Evolutionary conservation across 2,329 filamentous ascomycete genomes (phyloP).

Genomic region (Ophiostoma sp.): DNA sequence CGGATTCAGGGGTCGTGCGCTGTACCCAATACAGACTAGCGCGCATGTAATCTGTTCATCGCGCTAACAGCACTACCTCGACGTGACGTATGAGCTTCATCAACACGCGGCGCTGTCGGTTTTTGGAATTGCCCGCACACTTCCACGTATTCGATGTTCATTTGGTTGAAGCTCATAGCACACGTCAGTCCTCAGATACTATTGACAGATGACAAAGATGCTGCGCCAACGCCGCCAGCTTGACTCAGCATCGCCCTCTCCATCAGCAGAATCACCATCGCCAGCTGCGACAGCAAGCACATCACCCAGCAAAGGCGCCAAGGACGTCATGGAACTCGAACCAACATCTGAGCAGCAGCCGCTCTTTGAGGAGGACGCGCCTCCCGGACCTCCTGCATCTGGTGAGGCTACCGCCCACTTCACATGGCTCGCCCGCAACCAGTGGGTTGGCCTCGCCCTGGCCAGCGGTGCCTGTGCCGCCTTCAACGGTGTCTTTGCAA

Average conservation of each 20-base stretch:
- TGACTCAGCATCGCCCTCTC: not conserved
- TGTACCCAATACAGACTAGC: not conserved
- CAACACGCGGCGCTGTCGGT: not conserved
- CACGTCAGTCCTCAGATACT: not conserved
- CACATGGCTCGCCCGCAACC: slow-evolving; percentile 33
- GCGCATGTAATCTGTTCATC: not conserved
- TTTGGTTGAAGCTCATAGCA: not conserved
- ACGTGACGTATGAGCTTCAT: slow-evolving; percentile 7
- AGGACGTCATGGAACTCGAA: not conserved
- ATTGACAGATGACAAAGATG: not conserved
- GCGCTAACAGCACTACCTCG: not conserved
- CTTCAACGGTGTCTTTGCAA: slow-evolving; percentile 78
- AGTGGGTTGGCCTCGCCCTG: slow-evolving; percentile 65
- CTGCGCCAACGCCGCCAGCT: slow-evolving; percentile 18
- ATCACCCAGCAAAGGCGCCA: not conserved
- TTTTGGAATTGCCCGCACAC: too few species aligned
- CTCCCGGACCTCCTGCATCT: not conserved
- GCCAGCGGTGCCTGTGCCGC: slow-evolving; percentile 72
- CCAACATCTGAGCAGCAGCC: not conserved
- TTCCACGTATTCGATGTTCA: not conserved
- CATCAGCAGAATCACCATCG: not conserved
- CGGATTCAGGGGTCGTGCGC: not conserved
- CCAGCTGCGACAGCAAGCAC: not conserved
- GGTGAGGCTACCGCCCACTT: not conserved
- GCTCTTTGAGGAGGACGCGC: not conserved